These are phyloP conservation scores for Lizonia empirigonia DNA, from an alignment of 2,329 filamentous ascomycete genomes.

Conservation along the genomic window DNA sequence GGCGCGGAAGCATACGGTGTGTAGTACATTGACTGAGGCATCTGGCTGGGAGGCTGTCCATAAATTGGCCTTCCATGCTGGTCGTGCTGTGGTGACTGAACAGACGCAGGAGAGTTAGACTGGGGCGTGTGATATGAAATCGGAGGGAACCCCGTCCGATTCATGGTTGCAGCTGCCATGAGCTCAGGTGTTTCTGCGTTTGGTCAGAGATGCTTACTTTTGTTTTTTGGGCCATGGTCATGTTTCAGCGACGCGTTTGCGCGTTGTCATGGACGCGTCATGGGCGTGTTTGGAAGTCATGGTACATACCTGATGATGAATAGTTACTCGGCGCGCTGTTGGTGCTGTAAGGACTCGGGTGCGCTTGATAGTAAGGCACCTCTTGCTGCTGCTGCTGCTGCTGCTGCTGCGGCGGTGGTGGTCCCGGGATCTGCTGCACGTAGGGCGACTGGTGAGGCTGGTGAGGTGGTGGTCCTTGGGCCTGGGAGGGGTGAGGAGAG, in stretches of 20 bases:
- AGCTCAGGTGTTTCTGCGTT: slow-evolving; percentile 74
- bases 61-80: slow-evolving; percentile 85
- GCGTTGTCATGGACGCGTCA: slow-evolving; percentile 15
- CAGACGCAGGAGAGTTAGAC: slow-evolving; percentile 91
- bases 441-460: slow-evolving; percentile 64
- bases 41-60: slow-evolving; percentile 75
- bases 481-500: slow-evolving; percentile 68
- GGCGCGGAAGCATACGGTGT: slow-evolving; percentile 55
- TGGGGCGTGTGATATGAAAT: slow-evolving; percentile 91
- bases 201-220: slow-evolving; percentile 54
- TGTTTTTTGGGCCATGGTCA: not conserved
- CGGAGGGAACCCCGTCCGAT: slow-evolving; percentile 73
- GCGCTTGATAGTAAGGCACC: slow-evolving; percentile 74
- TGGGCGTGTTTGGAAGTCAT: not conserved
- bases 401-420: slow-evolving; percentile 57
- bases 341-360: slow-evolving; percentile 83
- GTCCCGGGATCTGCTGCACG: slow-evolving; percentile 67
- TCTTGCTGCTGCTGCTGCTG: slow-evolving; percentile 69
- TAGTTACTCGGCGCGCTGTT: slow-evolving; percentile 83
- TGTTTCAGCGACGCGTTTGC: slow-evolving; percentile 12
- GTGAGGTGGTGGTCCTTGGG: slow-evolving; percentile 58
- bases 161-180: slow-evolving; percentile 72
- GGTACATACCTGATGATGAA: slow-evolving; percentile 66
- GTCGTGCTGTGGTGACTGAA: slow-evolving; percentile 90
- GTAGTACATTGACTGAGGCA: slow-evolving; percentile 85